Conservation (phyloP, 164 flowering plant species). For the Magnolia officinalis region DNA sequence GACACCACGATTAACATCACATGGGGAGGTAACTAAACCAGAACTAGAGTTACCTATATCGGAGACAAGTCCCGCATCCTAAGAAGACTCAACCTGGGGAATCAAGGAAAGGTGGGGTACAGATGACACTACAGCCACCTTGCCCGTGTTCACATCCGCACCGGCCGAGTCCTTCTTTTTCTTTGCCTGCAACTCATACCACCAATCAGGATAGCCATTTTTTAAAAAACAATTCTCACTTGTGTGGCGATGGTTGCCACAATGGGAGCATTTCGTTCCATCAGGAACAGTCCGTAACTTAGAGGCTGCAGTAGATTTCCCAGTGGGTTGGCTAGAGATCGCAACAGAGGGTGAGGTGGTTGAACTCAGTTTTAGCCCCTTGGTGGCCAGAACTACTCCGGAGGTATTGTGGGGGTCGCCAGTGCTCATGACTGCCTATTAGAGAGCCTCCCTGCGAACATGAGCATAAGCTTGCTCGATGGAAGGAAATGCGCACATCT, state of each 20-base stretch:
- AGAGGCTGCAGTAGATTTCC: background rate
- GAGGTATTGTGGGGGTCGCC: background rate
- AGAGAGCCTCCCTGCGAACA: background rate
- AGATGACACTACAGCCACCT: background rate
- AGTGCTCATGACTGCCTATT: background rate
- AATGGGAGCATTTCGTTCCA: too few relatives aligned
- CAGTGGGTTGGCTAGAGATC: background rate
- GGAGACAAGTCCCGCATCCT: too few relatives aligned
- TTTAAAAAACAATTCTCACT: background rate
- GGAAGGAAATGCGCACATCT: too few relatives aligned
- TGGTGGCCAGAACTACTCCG: background rate
- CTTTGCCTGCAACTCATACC: background rate
- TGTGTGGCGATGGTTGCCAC: too few relatives aligned
- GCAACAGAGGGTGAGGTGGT: background rate
- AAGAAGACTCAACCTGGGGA: too few relatives aligned
- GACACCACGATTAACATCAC: too few relatives aligned
- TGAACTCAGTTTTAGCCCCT: background rate
- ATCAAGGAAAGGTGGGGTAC: background rate
- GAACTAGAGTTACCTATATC: too few relatives aligned
- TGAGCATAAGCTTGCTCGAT: too few relatives aligned
- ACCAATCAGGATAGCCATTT: background rate
- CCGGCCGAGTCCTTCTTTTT: background rate
- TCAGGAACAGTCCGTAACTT: background rate
- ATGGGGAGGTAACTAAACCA: too few relatives aligned
- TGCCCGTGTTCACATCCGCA: background rate